phyloP scores from a whole-genome alignment of 2,329 filamentous ascomycete genomes.

The Cercospora zeina region DNA sequence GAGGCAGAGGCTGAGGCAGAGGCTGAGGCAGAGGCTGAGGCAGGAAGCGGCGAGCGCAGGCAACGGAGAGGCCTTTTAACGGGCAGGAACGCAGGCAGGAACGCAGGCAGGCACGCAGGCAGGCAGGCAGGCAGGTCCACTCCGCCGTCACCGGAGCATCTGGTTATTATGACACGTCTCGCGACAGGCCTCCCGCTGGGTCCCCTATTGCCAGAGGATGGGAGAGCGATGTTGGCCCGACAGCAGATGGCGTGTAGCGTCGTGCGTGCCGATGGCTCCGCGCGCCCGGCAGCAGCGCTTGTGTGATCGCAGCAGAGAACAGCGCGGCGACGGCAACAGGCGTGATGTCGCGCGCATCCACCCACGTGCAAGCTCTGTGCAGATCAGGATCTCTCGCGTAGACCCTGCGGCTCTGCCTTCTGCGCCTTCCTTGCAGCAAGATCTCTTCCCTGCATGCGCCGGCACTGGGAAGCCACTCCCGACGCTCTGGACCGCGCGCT shows the following conservation, averaged over 20 bases:
- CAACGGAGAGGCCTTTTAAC: neutral
- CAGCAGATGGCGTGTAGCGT: neutral
- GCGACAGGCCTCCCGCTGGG: slow-evolving; percentile 3
- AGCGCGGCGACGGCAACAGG: too few species aligned
- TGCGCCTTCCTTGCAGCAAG: slow-evolving; percentile 8
- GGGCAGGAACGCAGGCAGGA: neutral
- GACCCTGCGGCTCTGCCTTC: slow-evolving; percentile 1
- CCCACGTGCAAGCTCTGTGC: slow-evolving; percentile 10
- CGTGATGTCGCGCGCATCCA: slow-evolving; percentile 6
- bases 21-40: neutral
- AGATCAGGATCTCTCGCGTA: slow-evolving; percentile 1
- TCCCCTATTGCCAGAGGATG: neutral
- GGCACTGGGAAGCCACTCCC: neutral
- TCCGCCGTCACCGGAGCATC: too few species aligned
- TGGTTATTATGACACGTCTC: neutral
- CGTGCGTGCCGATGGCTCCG: neutral
- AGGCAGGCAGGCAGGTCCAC: too few species aligned
- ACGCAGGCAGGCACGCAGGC: neutral
- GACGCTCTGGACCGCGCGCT: slow-evolving; percentile 6
- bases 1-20: too few species aligned
- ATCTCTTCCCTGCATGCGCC: slow-evolving; percentile 8
- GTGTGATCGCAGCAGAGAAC: neutral
- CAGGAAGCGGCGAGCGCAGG: slow-evolving; percentile 2
- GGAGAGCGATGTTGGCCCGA: slow-evolving; percentile 6
- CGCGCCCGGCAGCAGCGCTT: slow-evolving; percentile 1